A percentile compares a stretch with the other conserved stretches of the same genome.
Evolutionary conservation across 306 rosid genomes (phyloP).

Genomic region (Ziziphus jujuba): DNA sequence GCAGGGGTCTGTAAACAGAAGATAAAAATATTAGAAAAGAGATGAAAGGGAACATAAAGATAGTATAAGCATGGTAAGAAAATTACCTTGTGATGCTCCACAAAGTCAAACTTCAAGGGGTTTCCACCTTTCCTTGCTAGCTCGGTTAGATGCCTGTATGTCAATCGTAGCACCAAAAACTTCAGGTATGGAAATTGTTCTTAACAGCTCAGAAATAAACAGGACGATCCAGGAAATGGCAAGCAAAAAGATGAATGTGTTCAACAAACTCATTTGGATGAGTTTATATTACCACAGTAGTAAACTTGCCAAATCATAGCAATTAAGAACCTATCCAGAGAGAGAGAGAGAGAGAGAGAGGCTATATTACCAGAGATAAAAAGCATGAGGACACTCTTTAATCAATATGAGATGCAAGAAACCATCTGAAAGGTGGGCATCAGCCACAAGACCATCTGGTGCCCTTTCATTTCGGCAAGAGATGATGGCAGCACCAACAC

Average conservation of each 20-base stretch:
- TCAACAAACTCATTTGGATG: too few species aligned
- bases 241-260: too few species aligned
- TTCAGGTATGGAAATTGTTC: background rate
- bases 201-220: too few species aligned
- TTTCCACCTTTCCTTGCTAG: slow-evolving; percentile 79
- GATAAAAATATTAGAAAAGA: background rate
- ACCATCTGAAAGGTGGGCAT: slow-evolving; percentile 96
- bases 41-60: background rate
- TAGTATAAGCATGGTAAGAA: slow-evolving; percentile 10
- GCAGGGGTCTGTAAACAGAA: slow-evolving; percentile 63
- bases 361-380: slow-evolving; percentile 66
- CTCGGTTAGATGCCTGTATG: slow-evolving; percentile 82
- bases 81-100: slow-evolving; percentile 86
- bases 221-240: too few species aligned
- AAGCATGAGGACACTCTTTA: slow-evolving; percentile 76
- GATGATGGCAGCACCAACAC: slow-evolving; percentile 90
- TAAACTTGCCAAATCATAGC: background rate
- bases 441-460: slow-evolving; percentile 95
- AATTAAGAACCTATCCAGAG: background rate
- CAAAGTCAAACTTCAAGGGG: slow-evolving; percentile 77
- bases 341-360: background rate
- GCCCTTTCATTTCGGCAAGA: slow-evolving; percentile 87
- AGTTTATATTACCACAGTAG: too few species aligned
- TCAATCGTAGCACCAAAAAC: slow-evolving; percentile 5
- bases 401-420: slow-evolving; percentile 83